Evolutionary conservation across 371 early-diverging fungal genomes (phyloP).

Genomic region (Circinella minor): DNA sequence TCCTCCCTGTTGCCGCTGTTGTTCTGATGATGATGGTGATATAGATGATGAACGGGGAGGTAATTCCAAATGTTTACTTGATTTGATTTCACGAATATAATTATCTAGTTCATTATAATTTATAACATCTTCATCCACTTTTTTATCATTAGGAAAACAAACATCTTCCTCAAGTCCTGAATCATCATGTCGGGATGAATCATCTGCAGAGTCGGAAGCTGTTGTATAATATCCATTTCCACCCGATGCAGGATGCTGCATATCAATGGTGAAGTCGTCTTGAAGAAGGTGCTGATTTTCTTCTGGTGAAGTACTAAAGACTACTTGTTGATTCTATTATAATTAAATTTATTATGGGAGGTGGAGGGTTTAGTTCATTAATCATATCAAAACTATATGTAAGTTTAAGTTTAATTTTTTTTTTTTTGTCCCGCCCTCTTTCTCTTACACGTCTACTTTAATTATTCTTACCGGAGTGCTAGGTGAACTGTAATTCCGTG

Average conservation of each 20-base stretch:
- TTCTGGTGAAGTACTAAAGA: conserved; percentile 17
- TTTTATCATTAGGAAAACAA: conserved; percentile 40
- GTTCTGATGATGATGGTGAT: neutral
- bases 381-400: neutral
- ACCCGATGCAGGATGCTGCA: neutral
- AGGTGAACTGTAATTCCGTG: neutral
- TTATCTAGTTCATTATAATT: conserved; percentile 33
- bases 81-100: conserved; percentile 14
- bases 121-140: conserved; percentile 32
- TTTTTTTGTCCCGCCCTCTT: neutral
- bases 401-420: neutral
- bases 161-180: conserved; percentile 44
- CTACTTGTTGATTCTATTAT: neutral
- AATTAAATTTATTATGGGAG: no score
- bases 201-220: conserved; percentile 13
- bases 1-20: neutral
- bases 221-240: neutral
- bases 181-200: conserved; percentile 18
- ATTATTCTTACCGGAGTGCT: no score
- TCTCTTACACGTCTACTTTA: no score
- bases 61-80: conserved; percentile 1
- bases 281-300: neutral
- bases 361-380: neutral
- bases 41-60: no score
- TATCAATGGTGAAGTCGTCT: conserved; percentile 17